Evolutionary conservation across 179 eudicot genomes (phyloP), one percentile per base, ranked within the genome.

Genomic region (Monotropa hypopitys): DNA sequence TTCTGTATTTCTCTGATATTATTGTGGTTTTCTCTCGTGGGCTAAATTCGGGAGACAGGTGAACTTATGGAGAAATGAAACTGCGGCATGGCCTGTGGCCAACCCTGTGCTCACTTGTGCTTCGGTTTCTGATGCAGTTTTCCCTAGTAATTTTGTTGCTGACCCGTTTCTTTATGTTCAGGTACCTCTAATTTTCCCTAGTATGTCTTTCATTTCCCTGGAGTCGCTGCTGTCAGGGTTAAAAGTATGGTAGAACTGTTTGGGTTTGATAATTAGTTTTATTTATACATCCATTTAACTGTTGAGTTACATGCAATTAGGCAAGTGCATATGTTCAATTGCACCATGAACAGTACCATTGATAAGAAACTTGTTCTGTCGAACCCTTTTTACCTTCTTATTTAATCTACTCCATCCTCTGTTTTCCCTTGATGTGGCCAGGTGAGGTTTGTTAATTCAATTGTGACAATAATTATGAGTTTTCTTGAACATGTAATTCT

Each of bases 61-160:
- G 75, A 84, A 89, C 81, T 79, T 88, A 3, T 83, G 89, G 88
- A 89, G 83, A 56, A 84, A 91, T 78, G 81, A 83, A 53, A 86
- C 76, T 80, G 86, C 90, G 13, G 97, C 98, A 46, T 94, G 98
- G 97, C 98, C 98, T 1, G 91, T 92, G 21, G 91, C 97, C 3
- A 94, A 94, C 70, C 98, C 98, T 7, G 91, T 94, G 38, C 23
- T 94, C 62, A 92, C 97, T 20, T 94, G 98, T 78, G 97, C 92
- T 74, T 83, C 97, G 21, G 86, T 83, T 71, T 89, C 99, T 66
- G 85, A 84, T 74, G 85, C 91, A 76, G 97, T 90, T 18, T 91
- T 83, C 74, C 92, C 97, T 30, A 91, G 95, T 81, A 95, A 95
- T 83, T 95, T 93, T 85, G 99, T 95, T 65, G 99, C 99, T 46